Evolutionary conservation across 2,329 filamentous ascomycete species (phyloP).

Genomic region (Zymoseptoria tritici): DNA sequence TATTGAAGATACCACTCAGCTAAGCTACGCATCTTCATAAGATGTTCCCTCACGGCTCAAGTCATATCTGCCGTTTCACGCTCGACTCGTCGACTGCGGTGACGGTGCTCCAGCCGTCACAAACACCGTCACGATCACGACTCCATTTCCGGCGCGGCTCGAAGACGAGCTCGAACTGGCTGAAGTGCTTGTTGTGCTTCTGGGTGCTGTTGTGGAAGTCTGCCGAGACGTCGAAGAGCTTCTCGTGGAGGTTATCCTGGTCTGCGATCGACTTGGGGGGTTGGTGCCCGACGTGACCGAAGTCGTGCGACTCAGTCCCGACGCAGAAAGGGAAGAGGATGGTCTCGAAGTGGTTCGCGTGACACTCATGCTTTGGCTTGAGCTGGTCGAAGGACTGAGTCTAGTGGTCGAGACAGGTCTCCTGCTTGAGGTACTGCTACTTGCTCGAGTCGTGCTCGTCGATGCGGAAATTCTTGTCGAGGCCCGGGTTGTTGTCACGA

Average conservation of each 20-base stretch:
- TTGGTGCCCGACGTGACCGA: neutral
- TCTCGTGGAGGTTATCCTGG: neutral
- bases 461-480: neutral
- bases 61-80: neutral
- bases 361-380: neutral
- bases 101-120: neutral
- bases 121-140: neutral
- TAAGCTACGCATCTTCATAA: neutral
- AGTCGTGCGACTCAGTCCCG: neutral
- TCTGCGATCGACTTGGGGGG: neutral
- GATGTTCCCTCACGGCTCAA: neutral
- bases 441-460: neutral
- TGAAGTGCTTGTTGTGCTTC: neutral
- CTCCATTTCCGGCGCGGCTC: neutral
- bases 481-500: neutral
- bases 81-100: neutral
- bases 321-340: neutral
- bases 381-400: neutral
- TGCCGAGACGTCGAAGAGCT: neutral
- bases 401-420: neutral
- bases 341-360: neutral
- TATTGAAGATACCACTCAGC: neutral
- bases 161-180: neutral
- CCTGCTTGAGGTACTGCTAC: neutral
- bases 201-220: neutral